Conservation (phyloP, 1,139 yeast species). For the Lodderomyces pseudojiufengensis region DNA sequence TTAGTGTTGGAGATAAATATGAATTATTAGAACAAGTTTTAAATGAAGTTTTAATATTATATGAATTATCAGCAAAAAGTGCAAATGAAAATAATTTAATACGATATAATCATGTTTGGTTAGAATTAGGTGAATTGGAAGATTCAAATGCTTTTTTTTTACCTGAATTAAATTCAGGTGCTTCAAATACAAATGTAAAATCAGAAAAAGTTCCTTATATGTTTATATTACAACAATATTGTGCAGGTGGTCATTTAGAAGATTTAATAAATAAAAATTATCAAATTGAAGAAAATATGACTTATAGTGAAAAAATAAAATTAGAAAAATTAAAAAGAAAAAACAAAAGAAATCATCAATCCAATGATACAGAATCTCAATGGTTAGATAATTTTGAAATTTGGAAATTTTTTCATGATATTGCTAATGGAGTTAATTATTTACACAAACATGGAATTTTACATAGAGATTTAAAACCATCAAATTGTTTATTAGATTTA, state of each 20-base stretch:
- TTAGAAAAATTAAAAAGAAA: conserved; percentile 23
- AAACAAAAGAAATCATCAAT: conserved; percentile 8
- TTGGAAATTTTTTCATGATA: conserved; percentile 63
- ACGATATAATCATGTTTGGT: conserved; percentile 88
- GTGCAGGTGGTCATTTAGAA: conserved; percentile 85
- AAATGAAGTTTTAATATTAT: conserved; percentile 68
- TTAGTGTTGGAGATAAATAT: conserved; percentile 75
- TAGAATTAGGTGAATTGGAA: conserved; percentile 65
- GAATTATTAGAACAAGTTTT: conserved; percentile 66
- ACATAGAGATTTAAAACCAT: conserved; percentile 85
- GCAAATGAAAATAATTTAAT: conserved; percentile 59
- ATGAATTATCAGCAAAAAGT: conserved; percentile 41
- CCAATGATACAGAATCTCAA: background rate
- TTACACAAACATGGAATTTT: conserved; percentile 71
- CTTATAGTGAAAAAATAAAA: conserved; percentile 28
- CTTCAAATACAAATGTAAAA: conserved; percentile 1
- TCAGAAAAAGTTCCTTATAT: conserved; percentile 63
- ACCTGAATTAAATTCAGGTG: background rate
- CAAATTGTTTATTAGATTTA: conserved; percentile 67
- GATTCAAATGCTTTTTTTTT: conserved; percentile 35
- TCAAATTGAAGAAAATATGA: conserved; percentile 19
- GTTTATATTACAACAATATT: conserved; percentile 78
- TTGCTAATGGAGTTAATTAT: conserved; percentile 65
- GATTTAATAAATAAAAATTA: conserved; percentile 48
- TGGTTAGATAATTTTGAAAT: conserved; percentile 42